These are phyloP conservation scores for Circinella umbellata DNA, from an alignment of 371 early-diverging fungal genomes.

Conservation along the genomic window DNA sequence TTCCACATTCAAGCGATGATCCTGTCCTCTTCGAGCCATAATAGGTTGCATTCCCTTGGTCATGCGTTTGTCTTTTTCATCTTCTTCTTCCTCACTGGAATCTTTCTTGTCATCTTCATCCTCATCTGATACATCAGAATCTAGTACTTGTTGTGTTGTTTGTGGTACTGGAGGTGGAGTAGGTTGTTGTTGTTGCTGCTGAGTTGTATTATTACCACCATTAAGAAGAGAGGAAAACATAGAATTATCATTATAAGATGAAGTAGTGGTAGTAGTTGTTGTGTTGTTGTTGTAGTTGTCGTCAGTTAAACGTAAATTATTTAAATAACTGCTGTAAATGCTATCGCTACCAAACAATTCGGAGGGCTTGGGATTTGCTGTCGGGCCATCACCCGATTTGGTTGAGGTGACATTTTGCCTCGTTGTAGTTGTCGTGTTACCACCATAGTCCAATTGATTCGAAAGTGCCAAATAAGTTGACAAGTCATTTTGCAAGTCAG, in stretches of 20 bases:
- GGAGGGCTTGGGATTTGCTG: slow-evolving; percentile 13
- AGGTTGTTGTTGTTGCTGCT: background rate
- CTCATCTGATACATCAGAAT: slow-evolving; percentile 50
- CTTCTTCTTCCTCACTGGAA: slow-evolving; percentile 19
- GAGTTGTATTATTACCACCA: background rate
- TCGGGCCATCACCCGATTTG: slow-evolving; percentile 16
- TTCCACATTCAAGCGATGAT: slow-evolving; percentile 39
- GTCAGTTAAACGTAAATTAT: background rate
- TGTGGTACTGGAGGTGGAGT: slow-evolving; percentile 6
- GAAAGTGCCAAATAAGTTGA: slow-evolving; percentile 48
- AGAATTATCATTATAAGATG: slow-evolving; percentile 6
- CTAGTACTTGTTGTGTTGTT: slow-evolving; percentile 36
- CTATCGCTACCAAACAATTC: slow-evolving; percentile 34
- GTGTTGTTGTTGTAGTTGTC: background rate
- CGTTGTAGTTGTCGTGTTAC: slow-evolving; percentile 9
- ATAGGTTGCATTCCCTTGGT: slow-evolving; percentile 41
- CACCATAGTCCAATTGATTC: slow-evolving; percentile 29
- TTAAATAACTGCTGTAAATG: slow-evolving; percentile 43
- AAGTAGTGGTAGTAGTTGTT: background rate
- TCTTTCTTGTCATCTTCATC: slow-evolving; percentile 31
- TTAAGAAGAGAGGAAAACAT: slow-evolving; percentile 40
- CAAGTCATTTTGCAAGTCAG: slow-evolving; percentile 31
- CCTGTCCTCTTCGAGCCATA: slow-evolving; percentile 44
- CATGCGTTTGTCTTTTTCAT: slow-evolving; percentile 1
- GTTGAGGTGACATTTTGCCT: slow-evolving; percentile 1